These are phyloP conservation scores for Cladosporium halotolerans DNA, from an alignment of 2,329 filamentous ascomycete species.

Conservation along the genomic window DNA sequence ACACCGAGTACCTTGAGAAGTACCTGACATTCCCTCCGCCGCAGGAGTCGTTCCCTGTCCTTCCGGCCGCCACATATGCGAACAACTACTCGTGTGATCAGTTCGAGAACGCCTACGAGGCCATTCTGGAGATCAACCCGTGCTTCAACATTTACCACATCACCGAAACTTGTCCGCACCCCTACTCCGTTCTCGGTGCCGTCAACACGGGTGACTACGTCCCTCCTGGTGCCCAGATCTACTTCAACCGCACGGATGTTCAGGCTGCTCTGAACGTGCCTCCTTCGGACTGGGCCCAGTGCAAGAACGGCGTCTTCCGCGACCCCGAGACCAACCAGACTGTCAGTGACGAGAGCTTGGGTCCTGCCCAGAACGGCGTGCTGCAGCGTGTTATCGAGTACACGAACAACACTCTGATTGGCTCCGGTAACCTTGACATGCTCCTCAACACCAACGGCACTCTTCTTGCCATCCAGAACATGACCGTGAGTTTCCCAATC, in stretches of 20 bases:
- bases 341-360: conserved; percentile 31
- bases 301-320: conserved; percentile 29
- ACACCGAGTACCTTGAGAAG: conserved; percentile 30
- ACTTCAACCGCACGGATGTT: conserved; percentile 50
- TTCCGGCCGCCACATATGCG: conserved; percentile 20
- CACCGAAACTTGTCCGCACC: conserved; percentile 40
- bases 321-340: conserved; percentile 16
- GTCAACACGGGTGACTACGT: conserved; percentile 19
- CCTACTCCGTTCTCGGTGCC: conserved; percentile 21
- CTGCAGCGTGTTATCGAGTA: conserved; percentile 45
- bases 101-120: conserved; percentile 35
- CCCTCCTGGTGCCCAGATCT: conserved; percentile 40
- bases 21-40: conserved; percentile 40
- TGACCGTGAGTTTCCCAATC: conserved; percentile 45
- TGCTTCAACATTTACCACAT: conserved; percentile 49
- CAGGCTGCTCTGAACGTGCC: conserved; percentile 45
- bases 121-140: conserved; percentile 39
- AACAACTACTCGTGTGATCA: conserved; percentile 33
- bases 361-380: conserved; percentile 34
- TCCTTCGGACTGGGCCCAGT: conserved; percentile 22
- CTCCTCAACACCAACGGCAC: conserved; percentile 47
- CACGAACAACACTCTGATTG: conserved; percentile 48
- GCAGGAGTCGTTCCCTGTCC: conserved; percentile 28
- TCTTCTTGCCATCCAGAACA: conserved; percentile 47
- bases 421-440: conserved; percentile 44